Base-by-base conservation (phyloP, 139 green algal species). In the Spirogloea muscicola region DNA sequence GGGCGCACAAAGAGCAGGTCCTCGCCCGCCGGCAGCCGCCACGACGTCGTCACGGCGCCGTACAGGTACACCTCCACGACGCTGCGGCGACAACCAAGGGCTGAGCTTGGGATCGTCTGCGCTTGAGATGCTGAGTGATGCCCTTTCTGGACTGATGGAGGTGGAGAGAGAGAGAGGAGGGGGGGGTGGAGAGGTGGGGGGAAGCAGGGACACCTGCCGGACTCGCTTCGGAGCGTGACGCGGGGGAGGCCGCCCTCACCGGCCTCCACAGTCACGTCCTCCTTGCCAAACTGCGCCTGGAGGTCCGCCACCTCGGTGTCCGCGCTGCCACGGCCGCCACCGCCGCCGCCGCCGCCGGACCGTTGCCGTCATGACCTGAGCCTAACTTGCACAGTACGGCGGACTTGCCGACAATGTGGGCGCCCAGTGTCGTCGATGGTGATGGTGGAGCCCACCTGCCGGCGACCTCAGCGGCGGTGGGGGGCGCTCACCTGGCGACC, bases 1-100 rank as follows among this genome's bases (percentile, higher is more conserved):
- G 94, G 93, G 2, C 94, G 84, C 36, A 97, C 86, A 72, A 94
- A 98, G 29, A 99, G 86, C 27, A 98, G 85, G 74, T 98, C 94
- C 52, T 94, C 87, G 1, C 90, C 91, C 37, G 38, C 87, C 21
- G 49, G 51, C 40, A 73, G 88, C 78, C 89, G 96, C 91, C 92
- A 98, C 7, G 86, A 93, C 3, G 84, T 92, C 13, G 96, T 86
- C 65, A 81, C 88, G 2, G 82, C 94, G 33, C 94, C 94, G 80
- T 89, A 94, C 39, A 98, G 83, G 76, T 95, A 93, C 29, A 96
- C 78, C 86, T 96, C 77, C 31, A 80, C 80, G 2, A 34, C 58
- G 18, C n/a, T 65, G 48, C 9, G 43, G 10, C 13, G 16, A 51
- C 49, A 60, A 34, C n/a, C 5, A 9, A 60, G 29, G 49, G 7